Conservation (phyloP, 495 filamentous ascomycete species). For the Talaromyces ruber region DNA sequence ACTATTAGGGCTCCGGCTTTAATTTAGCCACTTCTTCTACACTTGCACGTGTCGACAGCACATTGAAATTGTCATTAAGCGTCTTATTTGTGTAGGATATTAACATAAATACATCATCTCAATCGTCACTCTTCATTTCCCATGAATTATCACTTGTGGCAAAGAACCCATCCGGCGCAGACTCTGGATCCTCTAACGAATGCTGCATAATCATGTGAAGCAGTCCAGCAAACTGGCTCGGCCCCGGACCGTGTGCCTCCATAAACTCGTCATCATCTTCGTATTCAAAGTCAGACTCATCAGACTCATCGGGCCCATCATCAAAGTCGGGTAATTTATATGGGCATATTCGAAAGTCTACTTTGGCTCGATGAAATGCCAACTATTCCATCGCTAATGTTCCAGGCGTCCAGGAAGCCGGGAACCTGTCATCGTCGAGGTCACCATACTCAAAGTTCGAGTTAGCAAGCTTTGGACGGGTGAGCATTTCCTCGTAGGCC, state of each 20-base stretch:
- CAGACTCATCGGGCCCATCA: slow-evolving; percentile 6
- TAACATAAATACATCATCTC: neutral
- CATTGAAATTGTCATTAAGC: neutral
- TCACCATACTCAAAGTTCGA: slow-evolving; percentile 10
- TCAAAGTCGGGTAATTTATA: slow-evolving; percentile 5
- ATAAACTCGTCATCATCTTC: slow-evolving; percentile 1
- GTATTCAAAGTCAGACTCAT: slow-evolving; percentile 7
- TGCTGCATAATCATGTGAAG: neutral
- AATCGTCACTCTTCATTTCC: neutral
- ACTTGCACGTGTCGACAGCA: neutral
- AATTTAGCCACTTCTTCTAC: neutral
- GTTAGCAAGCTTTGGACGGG: slow-evolving; percentile 7
- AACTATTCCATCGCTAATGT: slow-evolving; percentile 7
- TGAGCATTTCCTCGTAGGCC: slow-evolving; percentile 9
- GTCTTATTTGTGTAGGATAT: neutral
- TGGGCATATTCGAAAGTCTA: slow-evolving; percentile 14
- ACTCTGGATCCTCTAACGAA: neutral
- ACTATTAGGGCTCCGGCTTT: neutral
- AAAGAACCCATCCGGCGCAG: neutral
- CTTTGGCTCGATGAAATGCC: slow-evolving; percentile 8
- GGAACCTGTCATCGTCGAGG: slow-evolving; percentile 7
- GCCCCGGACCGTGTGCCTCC: neutral
- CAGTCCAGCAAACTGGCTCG: neutral
- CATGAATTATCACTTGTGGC: neutral
- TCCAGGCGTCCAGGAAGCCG: slow-evolving; percentile 10